Evolutionary conservation across 345 rosid species (phyloP).

Genomic region (rapeseed (Brassica napus)): Da-Ae NC_063438.1:19711501-19712000

Average conservation of each 20-base stretch:
- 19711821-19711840: neutral
- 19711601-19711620: slow-evolving; percentile 43
- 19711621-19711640: slow-evolving; percentile 45
- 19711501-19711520: slow-evolving; percentile 46
- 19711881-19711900: neutral
- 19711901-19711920: neutral
- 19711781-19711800: neutral
- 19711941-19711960: neutral
- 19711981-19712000: neutral
- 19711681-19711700: slow-evolving; percentile 59
- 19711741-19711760: slow-evolving; percentile 3
- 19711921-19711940: neutral
- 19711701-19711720: slow-evolving; percentile 52
- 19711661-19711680: slow-evolving; percentile 64
- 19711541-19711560: slow-evolving; percentile 45
- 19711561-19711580: slow-evolving; percentile 49
- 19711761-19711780: neutral
- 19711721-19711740: slow-evolving; percentile 25
- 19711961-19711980: neutral
- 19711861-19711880: neutral
- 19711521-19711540: slow-evolving; percentile 30
- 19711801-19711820: neutral
- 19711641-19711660: slow-evolving; percentile 52
- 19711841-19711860: neutral
- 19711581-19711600: slow-evolving; percentile 43